phyloP scores from a whole-genome alignment of 2,329 filamentous ascomycete species.

The Blastomyces emzantsi region DNA sequence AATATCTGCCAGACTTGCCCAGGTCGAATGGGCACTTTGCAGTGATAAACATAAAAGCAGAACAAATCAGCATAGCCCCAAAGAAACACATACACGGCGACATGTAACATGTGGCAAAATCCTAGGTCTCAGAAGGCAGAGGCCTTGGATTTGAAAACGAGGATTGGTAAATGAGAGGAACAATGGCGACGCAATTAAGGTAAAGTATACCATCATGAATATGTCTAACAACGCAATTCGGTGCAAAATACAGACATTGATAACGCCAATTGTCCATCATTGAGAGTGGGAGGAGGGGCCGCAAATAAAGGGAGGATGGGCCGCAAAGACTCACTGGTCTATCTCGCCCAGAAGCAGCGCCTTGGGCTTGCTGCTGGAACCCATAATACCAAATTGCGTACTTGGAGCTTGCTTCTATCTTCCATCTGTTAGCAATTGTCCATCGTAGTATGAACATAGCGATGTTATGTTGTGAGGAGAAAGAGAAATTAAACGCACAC shows the following conservation, averaged over 20 bases:
- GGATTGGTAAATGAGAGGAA: neutral
- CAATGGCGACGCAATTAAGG: neutral
- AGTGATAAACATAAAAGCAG: too few species aligned
- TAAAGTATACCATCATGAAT: neutral
- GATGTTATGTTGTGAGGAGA: too few species aligned
- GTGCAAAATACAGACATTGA: neutral
- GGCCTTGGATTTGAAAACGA: too few species aligned
- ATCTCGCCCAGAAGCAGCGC: slow-evolving; percentile 56
- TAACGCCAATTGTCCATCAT: neutral
- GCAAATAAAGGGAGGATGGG: neutral
- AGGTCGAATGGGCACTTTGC: slow-evolving; percentile 14
- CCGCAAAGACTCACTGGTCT: slow-evolving; percentile 47
- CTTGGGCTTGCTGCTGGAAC: slow-evolving; percentile 41
- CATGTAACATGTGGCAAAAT: neutral
- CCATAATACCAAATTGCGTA: slow-evolving; percentile 9
- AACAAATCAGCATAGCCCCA: neutral
- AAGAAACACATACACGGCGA: neutral
- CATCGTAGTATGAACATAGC: neutral
- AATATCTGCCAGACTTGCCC: slow-evolving; percentile 31
- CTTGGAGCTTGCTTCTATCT: neutral
- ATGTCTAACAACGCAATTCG: neutral
- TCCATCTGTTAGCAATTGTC: neutral
- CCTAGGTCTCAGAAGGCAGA: neutral
- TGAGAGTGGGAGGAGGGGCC: neutral
- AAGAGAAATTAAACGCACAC: neutral